These are phyloP conservation scores for Yamadazyma membranifaciens DNA, from an alignment of 1,139 yeast species.

Conservation along the genomic window DNA sequence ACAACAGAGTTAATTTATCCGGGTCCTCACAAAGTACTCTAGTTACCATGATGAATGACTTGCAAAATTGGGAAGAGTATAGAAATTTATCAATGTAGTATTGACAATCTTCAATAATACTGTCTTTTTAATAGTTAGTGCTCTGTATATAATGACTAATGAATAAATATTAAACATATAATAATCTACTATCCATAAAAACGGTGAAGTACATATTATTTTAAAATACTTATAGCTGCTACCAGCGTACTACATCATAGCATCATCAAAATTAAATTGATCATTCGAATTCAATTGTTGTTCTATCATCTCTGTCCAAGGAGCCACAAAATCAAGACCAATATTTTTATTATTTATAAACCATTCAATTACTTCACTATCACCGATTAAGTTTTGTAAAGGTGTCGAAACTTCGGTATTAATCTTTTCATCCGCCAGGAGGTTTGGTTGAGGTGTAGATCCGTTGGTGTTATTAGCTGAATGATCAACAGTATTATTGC, in stretches of 20 bases:
- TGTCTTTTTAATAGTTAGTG: neutral
- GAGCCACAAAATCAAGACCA: slow-evolving; percentile 85
- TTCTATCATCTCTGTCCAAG: slow-evolving; percentile 85
- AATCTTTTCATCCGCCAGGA: neutral
- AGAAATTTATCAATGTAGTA: slow-evolving; percentile 15
- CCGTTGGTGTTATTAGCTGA: neutral
- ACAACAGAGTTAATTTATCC: slow-evolving; percentile 16
- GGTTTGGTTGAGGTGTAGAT: neutral
- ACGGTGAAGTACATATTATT: neutral
- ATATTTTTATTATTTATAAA: slow-evolving; percentile 62
- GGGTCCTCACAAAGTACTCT: slow-evolving; percentile 17
- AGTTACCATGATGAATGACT: slow-evolving; percentile 20
- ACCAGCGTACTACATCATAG: slow-evolving; percentile 1
- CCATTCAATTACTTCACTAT: slow-evolving; percentile 69
- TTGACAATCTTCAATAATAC: no score
- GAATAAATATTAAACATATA: neutral
- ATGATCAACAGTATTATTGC: neutral
- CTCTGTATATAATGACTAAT: neutral
- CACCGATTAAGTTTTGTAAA: slow-evolving; percentile 30
- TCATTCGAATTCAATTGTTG: slow-evolving; percentile 47
- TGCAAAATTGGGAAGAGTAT: slow-evolving; percentile 27
- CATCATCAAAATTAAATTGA: slow-evolving; percentile 32
- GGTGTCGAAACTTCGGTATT: slow-evolving; percentile 13
- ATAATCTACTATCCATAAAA: no score
- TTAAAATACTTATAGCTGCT: neutral